Evolutionary conservation across 441 rosid genomes (phyloP).

Genomic region (Jatropha multifida): DNA sequence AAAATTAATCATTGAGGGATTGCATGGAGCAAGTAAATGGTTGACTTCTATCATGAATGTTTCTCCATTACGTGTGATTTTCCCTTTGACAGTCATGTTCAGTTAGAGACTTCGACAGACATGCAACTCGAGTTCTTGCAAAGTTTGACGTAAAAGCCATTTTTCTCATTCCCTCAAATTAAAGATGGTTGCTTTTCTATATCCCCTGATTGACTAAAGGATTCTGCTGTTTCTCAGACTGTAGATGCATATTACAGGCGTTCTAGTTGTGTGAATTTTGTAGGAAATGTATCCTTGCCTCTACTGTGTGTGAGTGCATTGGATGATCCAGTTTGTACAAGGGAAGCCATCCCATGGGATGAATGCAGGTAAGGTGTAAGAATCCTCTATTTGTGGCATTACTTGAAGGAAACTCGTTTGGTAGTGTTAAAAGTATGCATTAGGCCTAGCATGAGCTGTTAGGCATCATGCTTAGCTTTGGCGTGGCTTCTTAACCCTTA

Average conservation of each 20-base stretch:
- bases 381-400: conserved; percentile 12
- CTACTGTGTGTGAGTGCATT: conserved; percentile 49
- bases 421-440: neutral
- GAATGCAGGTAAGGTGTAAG: conserved; percentile 67
- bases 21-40: neutral
- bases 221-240: conserved; percentile 34
- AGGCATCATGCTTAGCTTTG: neutral
- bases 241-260: conserved; percentile 49
- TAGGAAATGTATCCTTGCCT: conserved; percentile 48
- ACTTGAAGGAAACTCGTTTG: neutral
- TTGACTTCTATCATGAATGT: neutral
- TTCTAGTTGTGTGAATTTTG: conserved; percentile 37
- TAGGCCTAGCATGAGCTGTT: neutral
- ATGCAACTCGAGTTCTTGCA: conserved; percentile 47
- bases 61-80: neutral
- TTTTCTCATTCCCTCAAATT: neutral
- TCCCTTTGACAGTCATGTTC: conserved; percentile 42
- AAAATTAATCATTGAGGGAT: neutral
- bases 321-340: conserved; percentile 62
- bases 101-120: conserved; percentile 44
- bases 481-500: neutral
- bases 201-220: conserved; percentile 10
- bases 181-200: neutral
- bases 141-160: conserved; percentile 43
- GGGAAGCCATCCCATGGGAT: conserved; percentile 95